Percentiles rank a stretch among this genome's conserved stretches.
Evolutionary conservation across 345 rosid genomes (phyloP).

Genomic region (Murraya koenigii): DNA sequence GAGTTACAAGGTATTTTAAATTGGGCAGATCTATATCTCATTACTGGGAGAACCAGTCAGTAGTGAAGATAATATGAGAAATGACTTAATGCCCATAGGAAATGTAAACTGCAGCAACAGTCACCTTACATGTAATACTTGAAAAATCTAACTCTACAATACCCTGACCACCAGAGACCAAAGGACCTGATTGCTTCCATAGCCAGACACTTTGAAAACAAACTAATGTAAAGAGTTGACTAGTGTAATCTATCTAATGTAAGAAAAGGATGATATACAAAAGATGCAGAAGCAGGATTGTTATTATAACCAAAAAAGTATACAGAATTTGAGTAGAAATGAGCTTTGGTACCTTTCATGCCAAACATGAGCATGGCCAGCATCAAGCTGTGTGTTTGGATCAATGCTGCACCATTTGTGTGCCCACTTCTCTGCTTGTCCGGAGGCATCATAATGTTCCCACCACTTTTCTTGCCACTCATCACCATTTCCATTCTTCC

Average conservation of each 20-base stretch:
- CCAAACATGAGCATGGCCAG: slow-evolving; percentile 97
- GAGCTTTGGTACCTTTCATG: slow-evolving; percentile 71
- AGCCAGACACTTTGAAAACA: neutral
- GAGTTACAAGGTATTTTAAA: neutral
- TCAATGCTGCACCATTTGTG: slow-evolving; percentile 95
- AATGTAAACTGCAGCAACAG: neutral
- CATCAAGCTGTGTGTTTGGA: slow-evolving; percentile 70
- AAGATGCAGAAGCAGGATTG: neutral
- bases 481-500: slow-evolving; percentile 76
- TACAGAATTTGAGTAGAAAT: neutral
- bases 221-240: neutral
- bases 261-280: neutral
- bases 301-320: neutral
- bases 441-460: slow-evolving; percentile 86
- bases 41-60: neutral
- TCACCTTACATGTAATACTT: neutral
- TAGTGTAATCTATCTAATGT: neutral
- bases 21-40: neutral
- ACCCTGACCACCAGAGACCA: neutral
- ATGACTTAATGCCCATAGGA: neutral
- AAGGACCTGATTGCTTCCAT: neutral
- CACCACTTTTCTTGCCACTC: slow-evolving; percentile 98
- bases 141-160: neutral
- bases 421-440: slow-evolving; percentile 92
- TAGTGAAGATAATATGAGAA: neutral